Evolutionary conservation across 306 rosid species (phyloP).

Genomic region (Malus sieversii): DNA sequence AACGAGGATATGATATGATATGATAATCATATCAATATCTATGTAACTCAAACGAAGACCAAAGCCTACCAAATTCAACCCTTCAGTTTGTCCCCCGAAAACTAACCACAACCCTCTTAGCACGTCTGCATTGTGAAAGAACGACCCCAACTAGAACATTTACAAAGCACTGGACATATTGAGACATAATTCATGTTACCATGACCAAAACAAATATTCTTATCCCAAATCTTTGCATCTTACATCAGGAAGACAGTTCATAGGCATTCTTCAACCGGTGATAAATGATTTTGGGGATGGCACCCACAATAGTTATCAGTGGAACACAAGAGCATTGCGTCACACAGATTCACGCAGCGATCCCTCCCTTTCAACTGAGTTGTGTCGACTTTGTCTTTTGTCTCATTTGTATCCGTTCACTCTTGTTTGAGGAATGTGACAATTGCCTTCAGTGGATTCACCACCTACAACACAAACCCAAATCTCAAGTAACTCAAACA

Average conservation of each 20-base stretch:
- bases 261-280: not conserved
- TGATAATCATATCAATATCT: too few relatives aligned
- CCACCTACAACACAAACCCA: constrained; percentile 54
- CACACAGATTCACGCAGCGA: not conserved
- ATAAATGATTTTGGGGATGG: not conserved
- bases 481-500: not conserved
- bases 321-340: not conserved
- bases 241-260: not conserved
- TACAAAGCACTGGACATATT: not conserved
- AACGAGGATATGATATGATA: not conserved
- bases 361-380: too few relatives aligned
- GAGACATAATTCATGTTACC: not conserved
- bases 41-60: not conserved
- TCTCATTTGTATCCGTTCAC: too few relatives aligned
- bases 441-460: constrained; percentile 69
- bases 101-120: not conserved
- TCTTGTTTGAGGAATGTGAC: constrained; percentile 81
- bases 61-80: not conserved
- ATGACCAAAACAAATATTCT: not conserved
- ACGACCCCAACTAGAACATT: not conserved
- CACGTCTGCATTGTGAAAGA: not conserved
- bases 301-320: not conserved
- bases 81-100: not conserved
- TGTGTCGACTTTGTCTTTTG: too few relatives aligned
- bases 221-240: not conserved